phyloP scores from a whole-genome alignment of 441 rosid species.

The Corymbia citriodora region DNA sequence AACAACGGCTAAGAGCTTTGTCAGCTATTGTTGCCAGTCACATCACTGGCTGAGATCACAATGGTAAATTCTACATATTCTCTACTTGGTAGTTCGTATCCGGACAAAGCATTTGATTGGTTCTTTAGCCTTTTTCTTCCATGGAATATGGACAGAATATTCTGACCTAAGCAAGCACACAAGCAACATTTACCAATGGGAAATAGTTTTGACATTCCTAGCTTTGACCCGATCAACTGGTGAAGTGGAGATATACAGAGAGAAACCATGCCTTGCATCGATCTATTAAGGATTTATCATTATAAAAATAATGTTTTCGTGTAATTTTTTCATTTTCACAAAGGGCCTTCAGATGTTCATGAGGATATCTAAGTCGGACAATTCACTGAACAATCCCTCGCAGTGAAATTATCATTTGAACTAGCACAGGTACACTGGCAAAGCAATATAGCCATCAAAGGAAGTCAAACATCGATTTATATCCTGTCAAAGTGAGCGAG shows the following conservation, averaged over 20 bases:
- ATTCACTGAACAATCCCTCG: neutral
- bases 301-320: neutral
- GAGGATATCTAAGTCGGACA: neutral
- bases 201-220: neutral
- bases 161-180: neutral
- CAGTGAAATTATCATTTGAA: neutral
- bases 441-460: neutral
- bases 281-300: neutral
- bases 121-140: neutral
- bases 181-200: neutral
- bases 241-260: neutral
- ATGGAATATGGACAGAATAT: neutral
- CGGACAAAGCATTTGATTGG: neutral
- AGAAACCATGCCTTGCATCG: neutral
- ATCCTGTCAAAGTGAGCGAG: neutral
- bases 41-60: neutral
- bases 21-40: neutral
- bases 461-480: neutral
- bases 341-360: neutral
- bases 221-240: neutral
- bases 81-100: neutral
- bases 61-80: neutral
- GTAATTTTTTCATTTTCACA: neutral
- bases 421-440: neutral
- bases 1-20: neutral